These are phyloP conservation scores for Backusella tuberculispora DNA, from an alignment of 192 early-diverging fungal genomes.

Conservation along the genomic window DNA sequence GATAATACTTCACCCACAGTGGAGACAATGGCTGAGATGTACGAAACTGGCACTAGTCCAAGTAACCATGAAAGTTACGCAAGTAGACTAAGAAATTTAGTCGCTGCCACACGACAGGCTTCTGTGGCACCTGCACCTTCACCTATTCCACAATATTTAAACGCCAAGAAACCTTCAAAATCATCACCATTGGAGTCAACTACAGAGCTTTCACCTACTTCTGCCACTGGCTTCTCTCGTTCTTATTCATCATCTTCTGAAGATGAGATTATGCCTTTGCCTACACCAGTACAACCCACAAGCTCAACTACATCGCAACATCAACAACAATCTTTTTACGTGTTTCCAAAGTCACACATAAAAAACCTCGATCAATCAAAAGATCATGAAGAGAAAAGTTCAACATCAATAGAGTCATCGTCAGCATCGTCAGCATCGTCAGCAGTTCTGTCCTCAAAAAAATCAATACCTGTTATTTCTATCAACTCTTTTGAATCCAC, in stretches of 20 bases:
- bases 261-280: constrained; percentile 14
- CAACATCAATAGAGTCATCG: too few relatives aligned
- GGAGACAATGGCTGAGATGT: not conserved
- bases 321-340: not conserved
- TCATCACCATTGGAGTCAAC: not conserved
- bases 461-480: constrained; percentile 9
- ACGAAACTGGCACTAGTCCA: not conserved
- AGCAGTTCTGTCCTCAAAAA: not conserved
- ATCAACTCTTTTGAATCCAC: constrained; percentile 2
- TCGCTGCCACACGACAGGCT: constrained; percentile 17
- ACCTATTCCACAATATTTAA: constrained; percentile 25
- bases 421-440: too few relatives aligned
- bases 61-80: constrained; percentile 12
- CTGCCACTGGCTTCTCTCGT: constrained; percentile 9
- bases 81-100: constrained; percentile 15
- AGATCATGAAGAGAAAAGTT: not conserved
- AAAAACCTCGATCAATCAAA: not conserved
- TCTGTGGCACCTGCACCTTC: constrained; percentile 15
- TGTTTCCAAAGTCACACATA: constrained; percentile 14
- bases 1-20: not conserved
- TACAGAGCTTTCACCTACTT: not conserved
- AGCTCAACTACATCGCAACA: not conserved
- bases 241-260: not conserved
- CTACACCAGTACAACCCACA: not conserved
- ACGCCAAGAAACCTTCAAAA: constrained; percentile 23